Evolutionary conservation across 1,284 basidiomycete species (phyloP).

Genomic region (Puccinia triticina): DNA sequence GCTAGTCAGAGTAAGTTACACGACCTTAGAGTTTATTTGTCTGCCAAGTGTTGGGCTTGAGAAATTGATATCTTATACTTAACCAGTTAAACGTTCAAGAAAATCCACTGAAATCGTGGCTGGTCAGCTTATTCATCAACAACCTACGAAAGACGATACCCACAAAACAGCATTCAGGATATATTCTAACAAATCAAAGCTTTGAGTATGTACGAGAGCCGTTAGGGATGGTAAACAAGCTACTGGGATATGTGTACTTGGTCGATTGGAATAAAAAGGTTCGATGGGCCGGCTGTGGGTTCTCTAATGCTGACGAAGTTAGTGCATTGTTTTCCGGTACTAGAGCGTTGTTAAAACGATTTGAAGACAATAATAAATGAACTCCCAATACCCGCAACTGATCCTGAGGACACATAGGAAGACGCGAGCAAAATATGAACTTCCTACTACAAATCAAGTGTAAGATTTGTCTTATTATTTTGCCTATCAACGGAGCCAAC

Average conservation of each 20-base stretch:
- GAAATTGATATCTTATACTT: no score
- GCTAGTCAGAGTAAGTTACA: conserved; percentile 31
- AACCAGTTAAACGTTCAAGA: conserved; percentile 48
- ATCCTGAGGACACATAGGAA: neutral
- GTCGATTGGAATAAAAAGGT: conserved; percentile 49
- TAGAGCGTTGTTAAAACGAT: conserved; percentile 28
- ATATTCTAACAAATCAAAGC: conserved; percentile 47
- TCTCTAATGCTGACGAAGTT: conserved; percentile 48
- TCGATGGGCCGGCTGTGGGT: conserved; percentile 52
- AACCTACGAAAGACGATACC: conserved; percentile 45
- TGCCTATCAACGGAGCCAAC: neutral
- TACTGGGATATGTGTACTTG: conserved; percentile 48
- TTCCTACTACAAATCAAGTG: no score
- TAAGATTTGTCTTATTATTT: no score
- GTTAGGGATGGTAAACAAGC: conserved; percentile 47
- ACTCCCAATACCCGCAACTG: neutral
- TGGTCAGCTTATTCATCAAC: conserved; percentile 50
- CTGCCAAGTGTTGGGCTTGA: no score
- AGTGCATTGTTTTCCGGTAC: conserved; percentile 33
- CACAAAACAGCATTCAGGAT: conserved; percentile 24
- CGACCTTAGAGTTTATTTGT: neutral
- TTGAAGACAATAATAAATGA: conserved; percentile 34
- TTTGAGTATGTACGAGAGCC: conserved; percentile 50
- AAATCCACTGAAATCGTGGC: conserved; percentile 50
- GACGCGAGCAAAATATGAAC: no score